A percentile compares a stretch with the other conserved stretches of the same genome.
Conservation (phyloP, 768 basidiomycete genomes). For the Lentinula edodes region DNA sequence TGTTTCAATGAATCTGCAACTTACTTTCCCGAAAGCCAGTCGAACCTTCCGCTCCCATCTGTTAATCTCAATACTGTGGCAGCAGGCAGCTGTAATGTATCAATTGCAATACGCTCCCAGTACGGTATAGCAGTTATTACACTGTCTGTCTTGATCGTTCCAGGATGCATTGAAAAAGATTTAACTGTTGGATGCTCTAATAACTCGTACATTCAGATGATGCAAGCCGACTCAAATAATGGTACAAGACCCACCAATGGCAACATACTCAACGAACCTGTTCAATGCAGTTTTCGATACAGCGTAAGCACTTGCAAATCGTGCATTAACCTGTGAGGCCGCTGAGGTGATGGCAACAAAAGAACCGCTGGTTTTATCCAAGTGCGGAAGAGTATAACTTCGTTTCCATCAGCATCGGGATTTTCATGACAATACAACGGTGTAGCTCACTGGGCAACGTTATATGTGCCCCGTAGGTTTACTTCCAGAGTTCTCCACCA, state of each 20-base stretch:
- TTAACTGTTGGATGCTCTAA: constrained; percentile 9
- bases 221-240: too few species aligned
- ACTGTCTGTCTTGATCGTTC: constrained; percentile 8
- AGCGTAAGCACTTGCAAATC: constrained; percentile 11
- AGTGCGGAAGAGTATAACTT: constrained; percentile 9
- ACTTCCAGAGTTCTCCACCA: constrained; percentile 19
- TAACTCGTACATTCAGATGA: background rate
- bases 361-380: constrained; percentile 9
- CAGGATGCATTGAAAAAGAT: constrained; percentile 11
- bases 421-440: too few species aligned
- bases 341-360: constrained; percentile 9
- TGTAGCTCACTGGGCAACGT: constrained; percentile 12
- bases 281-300: constrained; percentile 9
- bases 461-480: constrained; percentile 17
- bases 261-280: constrained; percentile 8
- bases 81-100: constrained; percentile 15
- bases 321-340: constrained; percentile 8
- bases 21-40: constrained; percentile 16
- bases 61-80: constrained; percentile 15
- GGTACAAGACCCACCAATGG: background rate
- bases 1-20: background rate
- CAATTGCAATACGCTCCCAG: constrained; percentile 5
- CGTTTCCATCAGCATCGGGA: background rate
- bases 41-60: constrained; percentile 12
- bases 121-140: constrained; percentile 7